Evolutionary conservation across 345 rosid species (phyloP), one percentile per base, ranked within the genome.

Genomic region (Citrus glauca): DNA sequence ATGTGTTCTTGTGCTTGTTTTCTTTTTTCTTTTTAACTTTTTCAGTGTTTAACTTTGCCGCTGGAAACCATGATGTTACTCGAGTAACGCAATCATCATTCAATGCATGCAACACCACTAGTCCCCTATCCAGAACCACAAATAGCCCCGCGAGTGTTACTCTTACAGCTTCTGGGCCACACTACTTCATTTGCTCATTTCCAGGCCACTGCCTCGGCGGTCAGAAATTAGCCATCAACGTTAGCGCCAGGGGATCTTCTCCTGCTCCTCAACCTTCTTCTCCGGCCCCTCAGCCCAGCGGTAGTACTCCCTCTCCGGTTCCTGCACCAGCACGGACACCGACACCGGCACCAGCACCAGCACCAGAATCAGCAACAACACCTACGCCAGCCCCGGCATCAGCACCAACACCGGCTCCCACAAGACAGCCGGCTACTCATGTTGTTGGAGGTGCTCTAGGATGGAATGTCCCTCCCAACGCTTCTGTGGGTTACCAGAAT

Each of bases 201-300:
- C 5, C 72, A 24, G 91, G 91, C 35, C 90, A 87, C 69, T 89
- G 91, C 72, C n/a, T 16, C n/a, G 75, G 50, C 14, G 88, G 88
- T 9, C 85, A 82, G 71, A 83, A 79, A 28, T 53, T 86, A 67
- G 62, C 62, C 0, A 30, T 83, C 24, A 83, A 76, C 61, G 88
- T 83, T 2, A 74, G 30, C 17, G 78, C 77, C 2, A 17, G 72
- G 11, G 28, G 78, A 42, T 60, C 84, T 63, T 50, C 76, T 63
- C 61, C 75, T 1, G 35, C 71, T 35, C 84, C 68, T 17, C 68
- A 16, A 19, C 66, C 66, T 14, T 37, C 82, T 7, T n/a, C 85
- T 16, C 82, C 81, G 16, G 20, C 85, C 22, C 89, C 90, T 3
- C 74, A 75, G 40, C 74, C 80, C n/a, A 16, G 50, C 5, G 50